These are phyloP conservation scores for Fusarium newnesense DNA, from an alignment of 2,329 filamentous ascomycete genomes.

Conservation along the genomic window DNA sequence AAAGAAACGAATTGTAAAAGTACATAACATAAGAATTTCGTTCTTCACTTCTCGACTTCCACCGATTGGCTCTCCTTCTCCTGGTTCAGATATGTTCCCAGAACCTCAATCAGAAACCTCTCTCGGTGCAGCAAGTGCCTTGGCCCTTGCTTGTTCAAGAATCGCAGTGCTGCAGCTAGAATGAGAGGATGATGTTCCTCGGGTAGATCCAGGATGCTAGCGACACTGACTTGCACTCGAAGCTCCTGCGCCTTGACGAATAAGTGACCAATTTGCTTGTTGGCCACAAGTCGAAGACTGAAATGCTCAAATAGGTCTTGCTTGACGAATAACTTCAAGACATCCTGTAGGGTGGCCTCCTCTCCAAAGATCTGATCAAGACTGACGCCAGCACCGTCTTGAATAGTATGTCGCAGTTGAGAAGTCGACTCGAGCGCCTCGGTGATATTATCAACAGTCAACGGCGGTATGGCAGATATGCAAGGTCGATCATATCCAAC, in stretches of 20 bases:
- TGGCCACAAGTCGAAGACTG: constrained; percentile 10
- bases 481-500: constrained; percentile 54
- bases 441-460: constrained; percentile 2
- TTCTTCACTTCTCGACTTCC: neutral
- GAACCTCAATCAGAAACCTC: constrained; percentile 29
- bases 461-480: neutral
- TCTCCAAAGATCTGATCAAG: constrained; percentile 11
- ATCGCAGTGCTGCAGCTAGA: neutral
- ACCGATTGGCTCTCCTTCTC: neutral
- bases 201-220: neutral
- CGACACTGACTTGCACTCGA: neutral
- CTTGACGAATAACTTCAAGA: constrained; percentile 20
- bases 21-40: accelerated
- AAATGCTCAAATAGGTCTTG: constrained; percentile 36
- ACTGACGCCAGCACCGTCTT: neutral
- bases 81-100: constrained; percentile 22
- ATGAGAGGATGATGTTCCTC: constrained; percentile 18
- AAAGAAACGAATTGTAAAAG: neutral
- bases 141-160: constrained; percentile 11
- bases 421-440: constrained; percentile 20
- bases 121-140: constrained; percentile 26
- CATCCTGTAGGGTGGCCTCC: neutral
- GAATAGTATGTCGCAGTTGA: constrained; percentile 8
- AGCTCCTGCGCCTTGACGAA: neutral
- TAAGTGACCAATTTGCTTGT: neutral